phyloP scores from a whole-genome alignment of 805 yeast species.

The Candida rishiriensis region DNA sequence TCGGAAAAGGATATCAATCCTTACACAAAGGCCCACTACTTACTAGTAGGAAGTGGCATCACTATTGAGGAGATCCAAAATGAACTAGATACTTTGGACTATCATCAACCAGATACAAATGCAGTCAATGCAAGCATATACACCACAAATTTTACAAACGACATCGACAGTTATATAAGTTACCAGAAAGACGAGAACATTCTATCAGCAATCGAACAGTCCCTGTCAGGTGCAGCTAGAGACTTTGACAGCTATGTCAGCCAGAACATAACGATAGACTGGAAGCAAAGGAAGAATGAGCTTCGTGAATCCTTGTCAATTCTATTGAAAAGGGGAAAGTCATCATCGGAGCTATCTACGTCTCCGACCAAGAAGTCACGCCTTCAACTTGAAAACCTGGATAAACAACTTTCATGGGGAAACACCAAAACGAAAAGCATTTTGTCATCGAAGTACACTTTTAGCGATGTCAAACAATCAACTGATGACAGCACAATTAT shows the following conservation, averaged over 20 bases:
- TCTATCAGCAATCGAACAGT: conserved; percentile 75
- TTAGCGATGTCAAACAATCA: conserved; percentile 26
- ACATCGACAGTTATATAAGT: conserved; percentile 60
- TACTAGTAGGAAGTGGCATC: conserved; percentile 85
- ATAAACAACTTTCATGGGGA: conserved; percentile 27
- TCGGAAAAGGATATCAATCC: conserved; percentile 35
- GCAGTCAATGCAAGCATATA: conserved; percentile 1
- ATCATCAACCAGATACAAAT: conserved; percentile 16
- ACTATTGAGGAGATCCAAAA: conserved; percentile 77
- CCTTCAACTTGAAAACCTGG: conserved; percentile 13
- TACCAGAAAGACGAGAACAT: conserved; percentile 79
- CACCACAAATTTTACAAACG: conserved; percentile 21
- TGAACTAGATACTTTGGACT: conserved; percentile 43
- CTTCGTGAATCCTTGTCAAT: conserved; percentile 70
- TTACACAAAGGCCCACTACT: conserved; percentile 75
- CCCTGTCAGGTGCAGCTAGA: conserved; percentile 64
- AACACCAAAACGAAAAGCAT: conserved; percentile 21
- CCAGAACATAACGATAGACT: conserved; percentile 71
- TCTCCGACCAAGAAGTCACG: conserved; percentile 14
- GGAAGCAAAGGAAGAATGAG: conserved; percentile 75
- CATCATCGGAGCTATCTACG: conserved; percentile 12
- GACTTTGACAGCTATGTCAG: conserved; percentile 80
- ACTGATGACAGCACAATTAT: conserved; percentile 14
- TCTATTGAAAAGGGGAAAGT: conserved; percentile 30
- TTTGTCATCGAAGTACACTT: conserved; percentile 26